These are phyloP conservation scores for Talaromyces borbonicus DNA, from an alignment of 495 filamentous ascomycete genomes.

Conservation along the genomic window DNA sequence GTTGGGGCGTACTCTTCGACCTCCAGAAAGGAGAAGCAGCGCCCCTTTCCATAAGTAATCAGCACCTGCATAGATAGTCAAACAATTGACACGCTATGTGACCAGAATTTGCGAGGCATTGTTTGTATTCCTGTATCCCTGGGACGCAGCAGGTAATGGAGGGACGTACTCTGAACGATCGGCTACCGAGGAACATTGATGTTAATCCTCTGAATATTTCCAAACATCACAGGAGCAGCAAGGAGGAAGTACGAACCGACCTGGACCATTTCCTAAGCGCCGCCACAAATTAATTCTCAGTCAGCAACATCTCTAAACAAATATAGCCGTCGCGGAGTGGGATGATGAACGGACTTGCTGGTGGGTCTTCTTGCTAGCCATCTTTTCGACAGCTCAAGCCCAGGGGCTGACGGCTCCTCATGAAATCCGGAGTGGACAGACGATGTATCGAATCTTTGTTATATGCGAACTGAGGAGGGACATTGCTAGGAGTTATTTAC, in stretches of 20 bases:
- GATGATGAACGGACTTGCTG: slow-evolving; percentile 52
- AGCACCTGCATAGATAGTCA: background rate
- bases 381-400: slow-evolving; percentile 11
- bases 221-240: slow-evolving; percentile 12
- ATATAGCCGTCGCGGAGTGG: no score
- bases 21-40: slow-evolving; percentile 95
- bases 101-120: no score
- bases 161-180: slow-evolving; percentile 44
- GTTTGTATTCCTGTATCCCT: no score
- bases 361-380: slow-evolving; percentile 56
- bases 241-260: slow-evolving; percentile 66
- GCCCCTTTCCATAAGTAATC: slow-evolving; percentile 47
- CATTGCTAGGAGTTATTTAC: background rate
- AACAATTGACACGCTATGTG: background rate
- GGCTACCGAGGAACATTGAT: slow-evolving; percentile 10
- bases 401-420: background rate
- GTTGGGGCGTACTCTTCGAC: slow-evolving; percentile 36
- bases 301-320: slow-evolving; percentile 9
- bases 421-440: background rate
- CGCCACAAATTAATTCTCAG: background rate
- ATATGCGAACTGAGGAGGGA: background rate
- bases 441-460: background rate
- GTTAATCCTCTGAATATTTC: background rate
- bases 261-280: slow-evolving; percentile 90
- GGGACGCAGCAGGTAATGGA: no score